Evolutionary conservation across 2,329 filamentous ascomycete species (phyloP).

Genomic region (Neofusicoccum sp.): DNA sequence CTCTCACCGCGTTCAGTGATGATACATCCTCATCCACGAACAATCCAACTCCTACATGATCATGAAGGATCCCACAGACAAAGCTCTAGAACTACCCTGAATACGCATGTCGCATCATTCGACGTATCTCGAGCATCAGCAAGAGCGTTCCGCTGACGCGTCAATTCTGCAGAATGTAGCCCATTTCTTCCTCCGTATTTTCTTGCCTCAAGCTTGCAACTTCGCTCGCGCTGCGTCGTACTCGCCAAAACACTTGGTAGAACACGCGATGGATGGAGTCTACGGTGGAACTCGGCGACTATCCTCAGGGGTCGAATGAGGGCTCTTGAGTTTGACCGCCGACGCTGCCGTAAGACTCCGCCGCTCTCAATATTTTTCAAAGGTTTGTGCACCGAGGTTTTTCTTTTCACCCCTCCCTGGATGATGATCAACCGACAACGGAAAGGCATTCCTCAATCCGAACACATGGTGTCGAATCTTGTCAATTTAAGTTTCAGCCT

Average conservation of each 20-base stretch:
- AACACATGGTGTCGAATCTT: conserved; percentile 65
- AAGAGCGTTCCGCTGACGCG: not conserved
- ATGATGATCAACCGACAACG: conserved; percentile 66
- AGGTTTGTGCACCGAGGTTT: conserved; percentile 41
- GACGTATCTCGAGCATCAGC: not conserved
- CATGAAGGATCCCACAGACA: conserved; percentile 52
- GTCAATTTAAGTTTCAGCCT: conserved; percentile 68
- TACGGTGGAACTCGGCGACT: too few species aligned
- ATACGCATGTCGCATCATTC: conserved; percentile 27
- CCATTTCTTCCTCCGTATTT: not conserved
- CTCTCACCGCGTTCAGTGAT: conserved; percentile 13
- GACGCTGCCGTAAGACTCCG: not conserved
- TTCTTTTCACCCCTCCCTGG: conserved; percentile 33
- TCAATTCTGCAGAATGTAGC: not conserved
- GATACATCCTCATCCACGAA: conserved; percentile 20
- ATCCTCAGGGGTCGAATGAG: not conserved
- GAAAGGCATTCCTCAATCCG: conserved; percentile 71
- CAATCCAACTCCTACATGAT: conserved; percentile 57
- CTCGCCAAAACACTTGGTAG: too few species aligned
- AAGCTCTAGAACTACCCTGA: conserved; percentile 63
- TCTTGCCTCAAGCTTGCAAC: not conserved
- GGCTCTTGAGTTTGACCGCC: not conserved
- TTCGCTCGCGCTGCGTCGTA: too few species aligned
- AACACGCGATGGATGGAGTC: too few species aligned
- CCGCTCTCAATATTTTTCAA: conserved; percentile 34